These are phyloP conservation scores for Blastocystis sp. DNA, from an alignment of 352 stramenopile species.

Conservation along the genomic window DNA sequence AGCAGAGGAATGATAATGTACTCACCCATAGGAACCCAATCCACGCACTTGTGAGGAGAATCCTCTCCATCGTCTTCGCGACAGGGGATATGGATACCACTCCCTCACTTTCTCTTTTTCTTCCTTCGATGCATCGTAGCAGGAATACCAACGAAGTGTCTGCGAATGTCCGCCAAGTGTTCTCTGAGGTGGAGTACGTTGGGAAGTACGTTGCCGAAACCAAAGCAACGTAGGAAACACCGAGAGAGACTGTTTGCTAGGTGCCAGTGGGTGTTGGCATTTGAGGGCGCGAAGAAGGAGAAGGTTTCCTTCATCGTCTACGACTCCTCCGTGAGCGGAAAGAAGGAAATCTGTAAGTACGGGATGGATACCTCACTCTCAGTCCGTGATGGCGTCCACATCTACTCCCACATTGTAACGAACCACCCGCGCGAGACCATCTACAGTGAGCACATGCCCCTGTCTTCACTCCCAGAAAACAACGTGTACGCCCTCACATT, in stretches of 20 bases:
- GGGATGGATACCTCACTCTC: not conserved
- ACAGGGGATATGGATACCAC: too few species aligned
- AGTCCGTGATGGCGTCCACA: conserved; percentile 38
- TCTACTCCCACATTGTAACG: conserved; percentile 29
- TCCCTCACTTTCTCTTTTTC: too few species aligned
- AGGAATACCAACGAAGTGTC: too few species aligned
- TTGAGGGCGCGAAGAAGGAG: conserved; percentile 10
- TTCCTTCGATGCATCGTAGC: too few species aligned
- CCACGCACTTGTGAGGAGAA: too few species aligned
- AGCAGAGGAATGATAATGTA: too few species aligned
- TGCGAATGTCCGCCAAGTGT: not conserved
- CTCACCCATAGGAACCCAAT: too few species aligned
- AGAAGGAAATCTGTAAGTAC: conserved; percentile 47
- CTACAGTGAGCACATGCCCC: not conserved
- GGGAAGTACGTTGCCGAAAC: conserved; percentile 48
- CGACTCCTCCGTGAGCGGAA: conserved; percentile 39
- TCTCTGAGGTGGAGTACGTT: conserved; percentile 50
- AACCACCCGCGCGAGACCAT: conserved; percentile 6
- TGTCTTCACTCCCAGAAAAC: not conserved
- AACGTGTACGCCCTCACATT: conserved; percentile 33
- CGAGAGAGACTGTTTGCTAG: not conserved
- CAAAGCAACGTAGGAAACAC: conserved; percentile 16
- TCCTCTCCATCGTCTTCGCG: too few species aligned
- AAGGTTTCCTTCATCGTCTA: conserved; percentile 61
- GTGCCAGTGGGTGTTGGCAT: conserved; percentile 56